Base-by-base conservation (phyloP, 345 rosid genomes). In the Lenwebbia sp. region DNA sequence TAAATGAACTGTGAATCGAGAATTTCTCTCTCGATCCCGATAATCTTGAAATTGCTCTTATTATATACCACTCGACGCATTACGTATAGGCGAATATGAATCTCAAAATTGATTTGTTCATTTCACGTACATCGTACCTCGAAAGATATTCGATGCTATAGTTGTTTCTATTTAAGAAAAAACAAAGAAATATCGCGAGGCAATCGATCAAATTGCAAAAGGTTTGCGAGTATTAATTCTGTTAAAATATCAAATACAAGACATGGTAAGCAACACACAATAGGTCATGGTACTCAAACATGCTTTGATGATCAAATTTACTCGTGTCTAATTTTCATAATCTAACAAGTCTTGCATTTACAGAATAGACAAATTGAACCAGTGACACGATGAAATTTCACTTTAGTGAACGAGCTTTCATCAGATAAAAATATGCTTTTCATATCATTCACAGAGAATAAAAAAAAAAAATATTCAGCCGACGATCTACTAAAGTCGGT, bases 11-110 rank as follows among this genome's bases (percentile, higher is more conserved):
- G 17, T 0, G 2, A 3, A 28, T 13, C 4, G 5, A 60, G 2
- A 60, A 62, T 21, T 62, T 62, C 10, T 15, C 11, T 60, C 11
- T 30, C 5, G 3, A 30, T 28, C 5, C 0, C 5, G 0, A 30
- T 30, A 62, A 30, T 62, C 10, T 5, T 2, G 22, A 62, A 19
- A 30, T 62, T 7, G 1, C 5, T 62, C 10, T 65, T 30, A 0
- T 33, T 65, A 10, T 33, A 1, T 17, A 33, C 19, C 11, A 2
- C 2, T 0, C 3, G 0, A 17, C 0, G 3, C 25, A 0, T 9
- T 7, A 8, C 0, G 3, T 10, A 30, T 65, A 4, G 3, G 3
- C 4, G 3, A 33, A 5, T 0, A 9, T 1, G 19, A 0, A 15
- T 65, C 76, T 65, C 23, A 7, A 30, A 30, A 30, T 30, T 17